These are phyloP conservation scores for Carex scoparia DNA, from an alignment of 176 grass and related monocot genomes.

Conservation along the genomic window DNA sequence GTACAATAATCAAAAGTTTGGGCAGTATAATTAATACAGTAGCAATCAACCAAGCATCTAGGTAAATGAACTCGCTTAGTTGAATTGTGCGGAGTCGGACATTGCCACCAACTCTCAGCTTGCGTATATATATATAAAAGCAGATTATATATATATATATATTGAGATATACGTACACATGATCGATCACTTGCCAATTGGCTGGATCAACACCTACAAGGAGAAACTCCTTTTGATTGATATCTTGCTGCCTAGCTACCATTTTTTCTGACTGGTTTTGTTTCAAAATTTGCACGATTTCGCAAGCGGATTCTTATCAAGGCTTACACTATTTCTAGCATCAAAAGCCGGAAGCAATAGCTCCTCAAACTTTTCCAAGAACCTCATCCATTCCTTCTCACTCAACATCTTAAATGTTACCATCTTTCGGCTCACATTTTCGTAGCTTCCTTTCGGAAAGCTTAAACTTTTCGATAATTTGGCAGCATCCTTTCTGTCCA, in stretches of 20 bases:
- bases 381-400: conserved; percentile 54
- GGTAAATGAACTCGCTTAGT: conserved; percentile 4
- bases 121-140: conserved; percentile 5
- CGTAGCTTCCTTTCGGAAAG: conserved; percentile 25
- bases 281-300: conserved; percentile 38
- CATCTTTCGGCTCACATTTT: conserved; percentile 22
- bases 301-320: conserved; percentile 25
- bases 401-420: conserved; percentile 58
- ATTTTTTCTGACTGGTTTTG: not conserved
- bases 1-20: not conserved
- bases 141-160: conserved; percentile 4
- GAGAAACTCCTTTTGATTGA: not conserved
- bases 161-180: conserved; percentile 3
- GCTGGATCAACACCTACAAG: not conserved
- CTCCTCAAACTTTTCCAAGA: conserved; percentile 73
- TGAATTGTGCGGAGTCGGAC: not conserved
- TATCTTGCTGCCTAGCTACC: not conserved
- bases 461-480: conserved; percentile 38
- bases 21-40: not conserved
- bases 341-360: conserved; percentile 59
- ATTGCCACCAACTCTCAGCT: conserved; percentile 20
- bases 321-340: conserved; percentile 36
- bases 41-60: not conserved
- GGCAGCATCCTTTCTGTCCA: conserved; percentile 16
- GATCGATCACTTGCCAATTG: not conserved